Evolutionary conservation across 2,329 filamentous ascomycete species (phyloP).

Genomic region (Drechmeria coniospora): DNA sequence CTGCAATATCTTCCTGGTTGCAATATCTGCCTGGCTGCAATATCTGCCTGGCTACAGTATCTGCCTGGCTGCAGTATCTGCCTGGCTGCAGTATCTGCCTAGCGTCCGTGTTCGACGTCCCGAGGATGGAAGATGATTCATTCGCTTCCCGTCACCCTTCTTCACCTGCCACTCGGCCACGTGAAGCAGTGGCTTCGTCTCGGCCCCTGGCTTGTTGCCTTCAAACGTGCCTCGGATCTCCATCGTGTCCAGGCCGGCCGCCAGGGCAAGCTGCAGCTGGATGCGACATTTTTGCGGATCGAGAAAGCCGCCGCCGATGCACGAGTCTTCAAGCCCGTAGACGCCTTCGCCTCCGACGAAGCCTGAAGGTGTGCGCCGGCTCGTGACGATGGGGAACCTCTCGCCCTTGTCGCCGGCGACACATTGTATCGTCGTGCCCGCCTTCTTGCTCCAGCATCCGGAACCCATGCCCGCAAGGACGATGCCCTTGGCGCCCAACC

Average conservation of each 20-base stretch:
- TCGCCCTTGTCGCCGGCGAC: constrained; percentile 27
- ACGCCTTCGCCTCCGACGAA: constrained; percentile 29
- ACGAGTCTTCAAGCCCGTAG: constrained; percentile 5
- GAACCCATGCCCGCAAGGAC: constrained; percentile 40
- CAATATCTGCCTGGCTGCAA: too few species aligned
- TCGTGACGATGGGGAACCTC: constrained; percentile 30
- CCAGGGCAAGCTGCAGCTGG: constrained; percentile 28
- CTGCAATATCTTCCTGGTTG: too few species aligned
- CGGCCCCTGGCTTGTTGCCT: constrained; percentile 1
- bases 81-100: too few species aligned
- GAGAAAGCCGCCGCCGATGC: constrained; percentile 30
- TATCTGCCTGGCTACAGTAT: too few species aligned
- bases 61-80: too few species aligned
- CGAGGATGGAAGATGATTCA: too few species aligned
- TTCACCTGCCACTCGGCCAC: too few species aligned
- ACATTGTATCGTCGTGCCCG: constrained; percentile 22
- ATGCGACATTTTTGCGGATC: constrained; percentile 41
- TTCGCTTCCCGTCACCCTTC: too few species aligned
- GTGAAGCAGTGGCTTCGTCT: too few species aligned
- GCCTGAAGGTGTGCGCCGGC: constrained; percentile 34
- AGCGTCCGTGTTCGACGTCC: too few species aligned
- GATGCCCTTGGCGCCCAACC: constrained; percentile 34
- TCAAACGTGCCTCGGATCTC: constrained; percentile 15
- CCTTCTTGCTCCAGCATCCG: constrained; percentile 29
- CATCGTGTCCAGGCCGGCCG: constrained; percentile 11